Percentiles rank a stretch among this genome's conserved stretches.
Conservation (phyloP, 495 filamentous ascomycete genomes). For the Xylaria palmicola region DNA sequence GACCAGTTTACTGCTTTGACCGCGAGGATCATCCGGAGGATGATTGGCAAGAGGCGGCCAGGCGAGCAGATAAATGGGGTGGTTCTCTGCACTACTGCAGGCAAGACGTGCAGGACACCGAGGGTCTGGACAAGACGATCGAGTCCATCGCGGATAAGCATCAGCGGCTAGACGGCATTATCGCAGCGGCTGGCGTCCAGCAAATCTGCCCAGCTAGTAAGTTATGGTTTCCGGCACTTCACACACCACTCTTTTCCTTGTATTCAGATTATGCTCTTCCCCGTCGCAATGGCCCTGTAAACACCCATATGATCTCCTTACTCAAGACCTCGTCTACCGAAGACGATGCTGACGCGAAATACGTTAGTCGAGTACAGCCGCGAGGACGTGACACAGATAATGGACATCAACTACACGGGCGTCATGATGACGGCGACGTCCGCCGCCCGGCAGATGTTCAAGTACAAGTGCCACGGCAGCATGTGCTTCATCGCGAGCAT, state of each 20-base stretch:
- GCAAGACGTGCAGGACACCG: constrained; percentile 63
- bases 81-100: constrained; percentile 60
- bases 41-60: constrained; percentile 50
- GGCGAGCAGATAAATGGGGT: constrained; percentile 50
- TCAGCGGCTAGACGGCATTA: constrained; percentile 64
- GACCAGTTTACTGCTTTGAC: constrained; percentile 64
- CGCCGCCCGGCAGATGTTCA: constrained; percentile 73
- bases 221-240: no score
- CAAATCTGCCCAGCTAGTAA: constrained; percentile 60
- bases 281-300: no score
- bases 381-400: constrained; percentile 67
- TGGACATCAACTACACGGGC: constrained; percentile 74
- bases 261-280: no score
- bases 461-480: constrained; percentile 66
- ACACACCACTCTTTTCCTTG: no score
- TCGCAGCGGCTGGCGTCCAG: constrained; percentile 77
- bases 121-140: constrained; percentile 53
- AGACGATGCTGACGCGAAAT: not conserved
- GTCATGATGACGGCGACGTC: constrained; percentile 74
- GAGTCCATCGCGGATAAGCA: constrained; percentile 53
- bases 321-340: not conserved
- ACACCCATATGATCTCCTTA: no score
- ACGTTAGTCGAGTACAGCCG: constrained; percentile 57
- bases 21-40: constrained; percentile 47
- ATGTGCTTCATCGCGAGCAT: constrained; percentile 74